Evolutionary conservation across 495 filamentous ascomycete species (phyloP).

Genomic region (Talaromyces adpressus): DNA sequence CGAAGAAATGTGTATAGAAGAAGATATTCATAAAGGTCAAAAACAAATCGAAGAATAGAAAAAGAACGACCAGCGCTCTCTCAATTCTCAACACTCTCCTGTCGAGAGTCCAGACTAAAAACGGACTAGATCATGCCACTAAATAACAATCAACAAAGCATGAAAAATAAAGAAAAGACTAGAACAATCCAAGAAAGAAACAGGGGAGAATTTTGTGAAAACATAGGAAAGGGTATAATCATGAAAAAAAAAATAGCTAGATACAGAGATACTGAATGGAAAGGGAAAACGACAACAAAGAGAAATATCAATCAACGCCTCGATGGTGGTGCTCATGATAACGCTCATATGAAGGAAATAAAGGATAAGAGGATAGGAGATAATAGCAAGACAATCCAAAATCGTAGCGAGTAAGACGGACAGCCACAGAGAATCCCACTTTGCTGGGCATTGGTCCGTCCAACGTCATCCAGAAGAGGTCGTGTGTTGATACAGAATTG

Average conservation of each 20-base stretch:
- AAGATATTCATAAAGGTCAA: not conserved
- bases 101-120: not conserved
- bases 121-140: not conserved
- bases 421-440: not conserved
- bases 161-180: not conserved
- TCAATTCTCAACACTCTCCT: not conserved
- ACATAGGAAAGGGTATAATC: constrained; percentile 8
- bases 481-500: not conserved
- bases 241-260: constrained; percentile 1
- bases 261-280: not conserved
- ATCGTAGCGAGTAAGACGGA: not conserved
- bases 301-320: not conserved
- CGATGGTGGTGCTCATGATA: not conserved
- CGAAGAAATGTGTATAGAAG: not conserved
- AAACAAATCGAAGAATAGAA: not conserved
- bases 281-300: not conserved
- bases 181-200: not conserved
- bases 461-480: not conserved
- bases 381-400: not conserved
- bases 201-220: not conserved
- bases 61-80: constrained; percentile 3
- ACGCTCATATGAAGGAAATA: constrained; percentile 3
- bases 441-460: not conserved
- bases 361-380: not conserved
- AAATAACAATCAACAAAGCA: constrained; percentile 1